Evolutionary conservation across 129 eudicot genomes (phyloP), one percentile per base, ranked within the genome.

Genomic region (Tagetes patula): DNA sequence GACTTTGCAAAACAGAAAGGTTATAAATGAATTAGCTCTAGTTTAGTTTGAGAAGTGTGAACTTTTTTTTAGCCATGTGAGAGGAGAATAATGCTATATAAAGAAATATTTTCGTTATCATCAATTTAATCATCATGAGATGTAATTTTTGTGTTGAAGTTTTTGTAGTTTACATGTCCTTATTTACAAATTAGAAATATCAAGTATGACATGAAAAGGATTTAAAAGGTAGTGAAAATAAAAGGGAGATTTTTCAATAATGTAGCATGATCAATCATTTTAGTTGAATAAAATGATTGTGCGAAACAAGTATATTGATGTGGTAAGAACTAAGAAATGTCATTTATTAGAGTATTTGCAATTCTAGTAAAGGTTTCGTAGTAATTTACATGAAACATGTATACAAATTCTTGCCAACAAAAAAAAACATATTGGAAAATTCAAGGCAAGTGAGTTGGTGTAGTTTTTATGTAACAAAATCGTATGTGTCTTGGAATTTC

Each of bases 321-420:
- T 20, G 27, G 27, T 20, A 20, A 20, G 27, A 20, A 20, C 27
- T 49, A 68, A 68, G 47, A 69, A 69, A 49, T 0, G 60, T 55
- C 60, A 67, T 67, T 56, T 76, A 76, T 76, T 55, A 54, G 40
- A 33, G 67, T 43, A 55, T 76, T 67, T 68, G 75, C 75, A 76
- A 34, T 67, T 76, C 39, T 56, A 42, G 50, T 67, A 76, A 67
- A 14, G 33, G 38, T 67, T 68, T 20, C 50, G 68, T 55, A 67
- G 67, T 68, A 76, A 64, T 64, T 52, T 50, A 75, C 69, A 55
- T 10, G 41, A 48, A 69, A 9, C 67, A 56, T 38, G 60, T 68
- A 58, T 67, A 76, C 79, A 75, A 66, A 66, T 54, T 45, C 73
- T 66, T 20, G 27, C 27, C 27, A 20, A 20, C 27, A 20, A 20